These are phyloP conservation scores for Puccinia triticina DNA, from an alignment of 1,284 basidiomycete genomes.

Conservation along the genomic window DNA sequence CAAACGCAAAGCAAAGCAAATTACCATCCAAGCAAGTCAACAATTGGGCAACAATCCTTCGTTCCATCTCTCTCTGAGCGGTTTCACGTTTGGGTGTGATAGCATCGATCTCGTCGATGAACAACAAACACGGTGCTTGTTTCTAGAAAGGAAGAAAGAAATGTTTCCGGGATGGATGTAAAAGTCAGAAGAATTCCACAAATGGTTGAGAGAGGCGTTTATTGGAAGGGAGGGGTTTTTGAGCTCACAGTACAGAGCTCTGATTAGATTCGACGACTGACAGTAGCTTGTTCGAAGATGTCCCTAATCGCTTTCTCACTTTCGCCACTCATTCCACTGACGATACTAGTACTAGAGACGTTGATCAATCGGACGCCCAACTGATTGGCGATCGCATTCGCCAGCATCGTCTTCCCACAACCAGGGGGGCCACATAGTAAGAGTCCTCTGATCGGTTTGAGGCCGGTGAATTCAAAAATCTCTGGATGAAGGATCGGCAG, in stretches of 20 bases:
- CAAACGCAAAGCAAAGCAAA: conserved; percentile 53
- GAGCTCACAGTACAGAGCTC: conserved; percentile 24
- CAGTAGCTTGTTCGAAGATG: conserved; percentile 93
- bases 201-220: neutral
- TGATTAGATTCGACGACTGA: conserved; percentile 59
- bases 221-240: neutral
- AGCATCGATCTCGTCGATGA: conserved; percentile 97
- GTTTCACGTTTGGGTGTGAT: conserved; percentile 97
- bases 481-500: conserved; percentile 94
- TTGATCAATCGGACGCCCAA: conserved; percentile 88
- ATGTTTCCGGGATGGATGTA: neutral
- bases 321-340: conserved; percentile 96
- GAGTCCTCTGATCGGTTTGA: conserved; percentile 90
- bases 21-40: conserved; percentile 95
- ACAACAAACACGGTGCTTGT: conserved; percentile 83
- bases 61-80: conserved; percentile 95
- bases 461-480: conserved; percentile 88
- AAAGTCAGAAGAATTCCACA: neutral
- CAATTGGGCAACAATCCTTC: conserved; percentile 94
- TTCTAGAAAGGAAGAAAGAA: conserved; percentile 64
- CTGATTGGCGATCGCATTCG: conserved; percentile 91
- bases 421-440: conserved; percentile 93
- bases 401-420: conserved; percentile 90
- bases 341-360: conserved; percentile 89
- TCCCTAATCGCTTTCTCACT: conserved; percentile 93